Evolutionary conservation across 202 grass and related monocot species (phyloP), one percentile per base, ranked within the genome.

Genomic region (Setaria italica): DNA sequence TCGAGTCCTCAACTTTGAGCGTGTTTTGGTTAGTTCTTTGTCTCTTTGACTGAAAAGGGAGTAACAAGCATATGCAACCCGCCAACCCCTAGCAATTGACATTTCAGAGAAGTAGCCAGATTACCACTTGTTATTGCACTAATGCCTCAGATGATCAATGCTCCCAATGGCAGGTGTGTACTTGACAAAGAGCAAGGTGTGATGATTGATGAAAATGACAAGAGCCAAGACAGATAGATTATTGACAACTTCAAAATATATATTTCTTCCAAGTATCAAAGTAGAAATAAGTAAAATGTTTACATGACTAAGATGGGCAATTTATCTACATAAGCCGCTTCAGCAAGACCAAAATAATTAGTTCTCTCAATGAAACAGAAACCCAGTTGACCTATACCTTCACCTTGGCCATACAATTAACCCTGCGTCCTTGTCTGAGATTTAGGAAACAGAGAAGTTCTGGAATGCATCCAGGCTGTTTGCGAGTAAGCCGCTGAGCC

Each of bases 391-490:
- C 62, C 9, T 80, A 70, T 64, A 80, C 34, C 62, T 56, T 65
- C 49, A 64, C 43, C 25, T 67, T 9, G 10, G 50, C 53, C 70
- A 46, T 77, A 39, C 37, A 71, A 14, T 58, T 45, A 51, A 54
- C 45, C 21, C 9, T 37, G 67, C 17, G 15, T 86, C 48, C 76
- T 20, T 65, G 62, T 67, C 51, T 42, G 60, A 64, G 68, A 63
- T 70, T 92, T 73, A 97, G 54, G 82, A 85, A 87, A 94, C 84
- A 33, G 87, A 94, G 73, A 98, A 92, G 41, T 96, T 96, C 62
- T 92, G 93, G 47, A 94, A 94, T 63, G 93, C 84, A 82, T 99
- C 97, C 80, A 92, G 78, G 74, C 97, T 96, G 51, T 79, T 89
- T 10, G 88, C 72, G 15, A 99, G 41, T 69, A 95, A 85, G 39